Percentiles rank a stretch among this genome's conserved stretches.
phyloP scores from a whole-genome alignment of 345 rosid species.

The Moricandia moricandioides region DNA sequence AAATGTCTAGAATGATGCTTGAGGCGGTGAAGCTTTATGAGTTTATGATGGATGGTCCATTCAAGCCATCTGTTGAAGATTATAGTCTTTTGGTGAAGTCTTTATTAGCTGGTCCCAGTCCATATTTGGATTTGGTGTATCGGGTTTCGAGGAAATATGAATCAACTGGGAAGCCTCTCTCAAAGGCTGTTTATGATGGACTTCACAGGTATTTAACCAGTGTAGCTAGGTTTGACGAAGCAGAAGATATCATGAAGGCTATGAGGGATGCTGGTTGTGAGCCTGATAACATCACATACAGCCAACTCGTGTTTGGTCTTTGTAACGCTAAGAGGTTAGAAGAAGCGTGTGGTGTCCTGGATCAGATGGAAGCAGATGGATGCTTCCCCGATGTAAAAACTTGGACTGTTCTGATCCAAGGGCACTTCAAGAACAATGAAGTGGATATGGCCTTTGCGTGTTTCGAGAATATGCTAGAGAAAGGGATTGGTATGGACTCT shows the following conservation, averaged over 20 bases:
- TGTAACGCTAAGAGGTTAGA: conserved; percentile 73
- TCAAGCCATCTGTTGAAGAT: conserved; percentile 66
- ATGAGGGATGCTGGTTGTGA: conserved; percentile 68
- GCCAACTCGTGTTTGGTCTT: conserved; percentile 81
- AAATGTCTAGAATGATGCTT: conserved; percentile 59
- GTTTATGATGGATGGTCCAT: conserved; percentile 85
- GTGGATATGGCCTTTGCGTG: conserved; percentile 56
- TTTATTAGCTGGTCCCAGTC: conserved; percentile 45
- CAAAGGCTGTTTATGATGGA: conserved; percentile 75
- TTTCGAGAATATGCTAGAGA: conserved; percentile 62
- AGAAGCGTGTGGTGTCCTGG: conserved; percentile 54
- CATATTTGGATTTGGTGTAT: conserved; percentile 59
- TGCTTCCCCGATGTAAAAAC: conserved; percentile 71
- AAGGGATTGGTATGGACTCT: conserved; percentile 52
- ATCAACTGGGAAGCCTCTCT: conserved; percentile 50
- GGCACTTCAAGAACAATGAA: conserved; percentile 62
- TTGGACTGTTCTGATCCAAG: conserved; percentile 90
- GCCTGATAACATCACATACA: conserved; percentile 84
- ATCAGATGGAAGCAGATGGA: conserved; percentile 65
- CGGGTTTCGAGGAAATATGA: conserved; percentile 61
- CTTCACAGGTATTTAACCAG: conserved; percentile 69
- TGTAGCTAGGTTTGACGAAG: conserved; percentile 63
- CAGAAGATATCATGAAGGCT: conserved; percentile 49
- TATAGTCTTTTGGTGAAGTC: conserved; percentile 58
- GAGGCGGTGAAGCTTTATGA: conserved; percentile 83